Evolutionary conservation across 495 filamentous ascomycete species (phyloP).

Genomic region (Cairneyella variabilis): DNA sequence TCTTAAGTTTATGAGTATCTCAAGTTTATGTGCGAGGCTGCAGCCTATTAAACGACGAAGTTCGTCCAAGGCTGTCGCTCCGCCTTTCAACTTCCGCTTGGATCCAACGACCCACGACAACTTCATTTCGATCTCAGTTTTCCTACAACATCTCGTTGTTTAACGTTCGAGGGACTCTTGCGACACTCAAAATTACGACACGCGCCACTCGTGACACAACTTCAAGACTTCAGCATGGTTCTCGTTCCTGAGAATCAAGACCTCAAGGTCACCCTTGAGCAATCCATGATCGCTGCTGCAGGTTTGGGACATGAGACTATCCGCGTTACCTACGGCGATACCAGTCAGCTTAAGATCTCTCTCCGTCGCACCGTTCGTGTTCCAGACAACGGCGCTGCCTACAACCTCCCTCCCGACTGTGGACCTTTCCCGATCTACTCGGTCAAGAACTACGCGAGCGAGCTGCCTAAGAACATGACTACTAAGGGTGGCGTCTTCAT

Average conservation of each 20-base stretch:
- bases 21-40: too few species aligned
- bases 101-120: too few species aligned
- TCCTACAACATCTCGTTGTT: too few species aligned
- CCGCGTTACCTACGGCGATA: background rate
- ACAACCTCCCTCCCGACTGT: conserved; percentile 29
- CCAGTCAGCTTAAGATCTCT: conserved; percentile 1
- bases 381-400: conserved; percentile 27
- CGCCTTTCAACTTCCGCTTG: too few species aligned
- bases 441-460: background rate
- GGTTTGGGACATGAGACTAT: background rate
- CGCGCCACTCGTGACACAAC: too few species aligned
- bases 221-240: background rate
- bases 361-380: conserved; percentile 38
- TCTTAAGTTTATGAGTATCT: too few species aligned
- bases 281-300: background rate
- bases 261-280: background rate
- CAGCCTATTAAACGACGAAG: too few species aligned
- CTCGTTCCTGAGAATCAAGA: background rate
- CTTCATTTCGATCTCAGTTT: too few species aligned
- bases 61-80: too few species aligned
- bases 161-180: too few species aligned
- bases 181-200: too few species aligned
- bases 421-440: conserved; percentile 34
- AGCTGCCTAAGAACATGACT: background rate
- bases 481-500: conserved; percentile 1